Conservation (phyloP, 768 basidiomycete genomes). For the Tylopilus sp. region DNA sequence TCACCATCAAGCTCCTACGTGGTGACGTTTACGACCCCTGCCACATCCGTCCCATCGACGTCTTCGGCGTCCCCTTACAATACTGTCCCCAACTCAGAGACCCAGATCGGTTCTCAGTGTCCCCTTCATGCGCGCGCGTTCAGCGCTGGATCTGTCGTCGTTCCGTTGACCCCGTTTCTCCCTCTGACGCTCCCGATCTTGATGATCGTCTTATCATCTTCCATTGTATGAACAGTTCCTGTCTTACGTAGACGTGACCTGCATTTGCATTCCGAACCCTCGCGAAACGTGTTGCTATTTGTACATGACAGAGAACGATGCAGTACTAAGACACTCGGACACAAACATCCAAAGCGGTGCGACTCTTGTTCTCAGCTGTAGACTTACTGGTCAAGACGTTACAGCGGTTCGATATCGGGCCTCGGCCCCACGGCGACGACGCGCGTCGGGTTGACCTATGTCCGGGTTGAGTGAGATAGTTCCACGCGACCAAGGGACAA, state of each 20-base stretch:
- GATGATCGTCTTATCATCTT: slow-evolving; percentile 24
- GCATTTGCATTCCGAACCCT: background rate
- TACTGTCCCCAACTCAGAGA: slow-evolving; percentile 8
- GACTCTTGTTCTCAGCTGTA: background rate
- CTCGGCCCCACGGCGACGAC: slow-evolving; percentile 75
- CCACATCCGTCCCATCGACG: background rate
- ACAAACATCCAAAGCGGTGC: background rate
- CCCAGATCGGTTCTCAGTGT: slow-evolving; percentile 26
- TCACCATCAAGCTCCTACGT: background rate
- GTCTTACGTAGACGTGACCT: background rate
- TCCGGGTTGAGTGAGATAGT: slow-evolving; percentile 1
- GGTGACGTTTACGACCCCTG: background rate
- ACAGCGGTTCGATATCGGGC: slow-evolving; percentile 64
- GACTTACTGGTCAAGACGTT: background rate
- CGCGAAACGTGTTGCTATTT: background rate
- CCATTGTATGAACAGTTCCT: slow-evolving; percentile 20
- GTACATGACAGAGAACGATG: slow-evolving; percentile 3
- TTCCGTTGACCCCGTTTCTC: slow-evolving; percentile 8
- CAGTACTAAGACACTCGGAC: slow-evolving; percentile 1
- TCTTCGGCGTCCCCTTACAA: slow-evolving; percentile 2
- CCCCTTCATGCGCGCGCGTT: slow-evolving; percentile 4
- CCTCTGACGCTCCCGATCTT: slow-evolving; percentile 23
- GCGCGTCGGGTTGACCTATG: slow-evolving; percentile 73
- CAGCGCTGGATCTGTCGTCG: slow-evolving; percentile 13
- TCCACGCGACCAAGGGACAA: background rate